Percentiles rank a stretch among this genome's conserved stretches.
phyloP scores from a whole-genome alignment of 2,329 filamentous ascomycete genomes.

The Pseudogymnoascus pannorum region DNA sequence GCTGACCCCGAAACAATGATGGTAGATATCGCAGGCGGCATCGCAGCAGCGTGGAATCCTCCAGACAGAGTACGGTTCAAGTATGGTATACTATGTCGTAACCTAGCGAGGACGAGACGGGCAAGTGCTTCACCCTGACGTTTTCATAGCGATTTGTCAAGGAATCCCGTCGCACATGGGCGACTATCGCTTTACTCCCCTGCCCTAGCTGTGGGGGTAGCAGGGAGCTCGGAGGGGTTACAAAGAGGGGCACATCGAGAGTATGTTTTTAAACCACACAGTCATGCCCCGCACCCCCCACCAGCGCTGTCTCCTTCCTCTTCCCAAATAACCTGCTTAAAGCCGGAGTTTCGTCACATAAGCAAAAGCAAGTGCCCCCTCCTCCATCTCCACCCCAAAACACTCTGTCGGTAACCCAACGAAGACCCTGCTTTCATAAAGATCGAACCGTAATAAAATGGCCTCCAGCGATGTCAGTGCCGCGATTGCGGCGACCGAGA shows the following conservation, averaged over 20 bases:
- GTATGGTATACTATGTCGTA: neutral
- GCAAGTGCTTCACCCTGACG: neutral
- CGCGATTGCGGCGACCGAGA: slow-evolving; percentile 15
- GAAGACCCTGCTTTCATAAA: slow-evolving; percentile 1
- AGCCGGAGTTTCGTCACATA: neutral
- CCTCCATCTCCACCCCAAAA: neutral
- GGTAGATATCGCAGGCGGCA: neutral
- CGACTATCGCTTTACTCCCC: neutral
- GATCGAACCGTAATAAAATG: neutral
- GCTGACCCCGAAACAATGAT: neutral
- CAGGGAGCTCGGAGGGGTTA: neutral
- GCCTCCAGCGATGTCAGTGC: neutral
- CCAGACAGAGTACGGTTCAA: neutral
- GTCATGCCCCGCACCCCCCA: neutral
- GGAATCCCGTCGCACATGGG: neutral
- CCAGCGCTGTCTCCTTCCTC: neutral
- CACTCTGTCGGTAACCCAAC: slow-evolving; percentile 2
- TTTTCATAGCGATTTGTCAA: neutral
- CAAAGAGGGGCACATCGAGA: neutral
- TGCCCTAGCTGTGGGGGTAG: neutral
- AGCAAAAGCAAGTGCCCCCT: neutral
- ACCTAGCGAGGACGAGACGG: neutral
- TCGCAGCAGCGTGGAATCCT: neutral
- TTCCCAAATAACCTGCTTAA: neutral
- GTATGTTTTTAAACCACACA: neutral